A percentile compares a stretch with the other conserved stretches of the same genome.
Conservation (phyloP, 1,284 basidiomycete species). For the Peniophora sp. region DNA sequence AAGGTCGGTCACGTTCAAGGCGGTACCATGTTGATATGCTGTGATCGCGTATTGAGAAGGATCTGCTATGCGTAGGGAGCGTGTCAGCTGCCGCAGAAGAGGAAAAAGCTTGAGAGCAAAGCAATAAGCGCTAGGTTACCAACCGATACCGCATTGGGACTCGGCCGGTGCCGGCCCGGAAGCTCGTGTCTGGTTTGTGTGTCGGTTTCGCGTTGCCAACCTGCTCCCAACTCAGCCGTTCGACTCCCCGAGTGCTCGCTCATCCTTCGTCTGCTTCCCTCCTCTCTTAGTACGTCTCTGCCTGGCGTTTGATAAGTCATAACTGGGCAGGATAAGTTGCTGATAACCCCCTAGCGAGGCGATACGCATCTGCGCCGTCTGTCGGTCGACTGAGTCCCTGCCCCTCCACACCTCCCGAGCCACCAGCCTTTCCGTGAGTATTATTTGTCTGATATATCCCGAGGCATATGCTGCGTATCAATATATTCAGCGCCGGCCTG, state of each 20-base stretch:
- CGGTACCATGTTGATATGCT: no score
- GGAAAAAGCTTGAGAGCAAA: no score
- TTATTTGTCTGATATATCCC: background rate
- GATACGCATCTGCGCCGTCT: slow-evolving; percentile 1
- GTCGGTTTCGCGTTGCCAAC: background rate
- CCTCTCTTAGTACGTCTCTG: background rate
- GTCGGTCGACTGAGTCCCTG: background rate
- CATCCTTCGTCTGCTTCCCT: background rate
- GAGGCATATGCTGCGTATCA: background rate
- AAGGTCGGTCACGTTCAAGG: no score
- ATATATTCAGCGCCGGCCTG: background rate
- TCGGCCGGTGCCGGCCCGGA: no score
- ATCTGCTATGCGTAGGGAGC: no score
- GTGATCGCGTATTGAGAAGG: no score
- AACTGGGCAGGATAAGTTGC: no score
- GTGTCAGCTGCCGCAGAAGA: no score
- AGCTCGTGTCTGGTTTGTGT: background rate
- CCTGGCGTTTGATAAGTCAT: no score
- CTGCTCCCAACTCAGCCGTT: background rate
- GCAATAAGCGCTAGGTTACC: no score
- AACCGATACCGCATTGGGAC: no score
- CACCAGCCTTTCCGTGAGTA: background rate
- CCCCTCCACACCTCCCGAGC: background rate
- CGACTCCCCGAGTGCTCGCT: background rate
- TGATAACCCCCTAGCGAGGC: background rate